Conservation (phyloP, 1,284 basidiomycete species). For the Melampsora larici-populina region DNA sequence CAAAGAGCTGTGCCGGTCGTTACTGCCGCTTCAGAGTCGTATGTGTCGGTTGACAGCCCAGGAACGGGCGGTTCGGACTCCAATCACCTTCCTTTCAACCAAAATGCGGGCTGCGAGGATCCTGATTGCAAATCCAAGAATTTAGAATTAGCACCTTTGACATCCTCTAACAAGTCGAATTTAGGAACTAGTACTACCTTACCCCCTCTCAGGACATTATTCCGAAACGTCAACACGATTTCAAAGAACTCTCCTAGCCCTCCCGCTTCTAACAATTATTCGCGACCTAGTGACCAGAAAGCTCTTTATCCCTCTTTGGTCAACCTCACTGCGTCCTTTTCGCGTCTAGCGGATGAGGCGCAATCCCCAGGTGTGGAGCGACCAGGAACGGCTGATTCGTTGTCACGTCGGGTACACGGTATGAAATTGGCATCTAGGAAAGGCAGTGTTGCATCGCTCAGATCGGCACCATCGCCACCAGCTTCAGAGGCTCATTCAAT, state of each 20-base stretch:
- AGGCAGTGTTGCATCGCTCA: constrained; percentile 22
- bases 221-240: constrained; percentile 8
- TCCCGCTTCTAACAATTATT: background rate
- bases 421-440: constrained; percentile 35
- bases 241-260: constrained; percentile 7
- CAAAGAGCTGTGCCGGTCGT: constrained; percentile 17
- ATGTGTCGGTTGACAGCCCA: background rate
- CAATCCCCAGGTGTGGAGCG: background rate
- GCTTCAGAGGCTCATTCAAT: constrained; percentile 6
- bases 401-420: constrained; percentile 12
- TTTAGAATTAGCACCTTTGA: constrained; percentile 31
- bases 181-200: constrained; percentile 16
- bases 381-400: constrained; percentile 20
- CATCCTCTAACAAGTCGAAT: background rate
- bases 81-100: background rate
- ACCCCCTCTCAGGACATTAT: constrained; percentile 30
- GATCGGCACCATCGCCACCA: constrained; percentile 18
- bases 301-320: constrained; percentile 31
- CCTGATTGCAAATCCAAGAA: background rate
- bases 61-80: background rate
- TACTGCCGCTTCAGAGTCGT: background rate
- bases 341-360: constrained; percentile 1
- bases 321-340: constrained; percentile 16
- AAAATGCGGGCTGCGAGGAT: background rate
- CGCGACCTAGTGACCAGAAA: background rate